Percentiles rank a stretch among this genome's conserved stretches.
These are phyloP conservation scores for Gloeopeniophorella convolvens DNA, from an alignment of 768 basidiomycete genomes.

Conservation along the genomic window DNA sequence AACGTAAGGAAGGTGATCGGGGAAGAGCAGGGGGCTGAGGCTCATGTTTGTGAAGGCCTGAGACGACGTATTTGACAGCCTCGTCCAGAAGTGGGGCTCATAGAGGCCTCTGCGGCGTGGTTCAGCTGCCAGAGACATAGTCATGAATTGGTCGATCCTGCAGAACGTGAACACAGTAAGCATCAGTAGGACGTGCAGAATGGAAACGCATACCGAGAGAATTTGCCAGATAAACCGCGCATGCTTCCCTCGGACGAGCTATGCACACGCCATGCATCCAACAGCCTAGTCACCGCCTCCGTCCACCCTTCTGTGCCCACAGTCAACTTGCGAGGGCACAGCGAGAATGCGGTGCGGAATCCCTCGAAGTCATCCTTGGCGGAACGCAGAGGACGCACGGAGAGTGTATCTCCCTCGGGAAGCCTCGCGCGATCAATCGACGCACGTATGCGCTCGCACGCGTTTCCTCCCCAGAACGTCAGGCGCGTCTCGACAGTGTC, in stretches of 20 bases:
- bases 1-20: slow-evolving; percentile 63
- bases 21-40: slow-evolving; percentile 64
- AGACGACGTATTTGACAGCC: slow-evolving; percentile 26
- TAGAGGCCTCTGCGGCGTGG: slow-evolving; percentile 68
- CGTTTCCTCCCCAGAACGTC: slow-evolving; percentile 53
- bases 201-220: slow-evolving; percentile 48
- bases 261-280: slow-evolving; percentile 51
- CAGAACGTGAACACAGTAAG: slow-evolving; percentile 2
- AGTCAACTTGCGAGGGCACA: slow-evolving; percentile 15
- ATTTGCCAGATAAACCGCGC: slow-evolving; percentile 45
- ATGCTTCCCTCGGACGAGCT: slow-evolving; percentile 33
- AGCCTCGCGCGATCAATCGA: slow-evolving; percentile 28
- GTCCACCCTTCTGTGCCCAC: slow-evolving; percentile 16
- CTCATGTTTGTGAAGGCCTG: slow-evolving; percentile 29
- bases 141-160: slow-evolving; percentile 74
- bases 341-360: slow-evolving; percentile 19
- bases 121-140: slow-evolving; percentile 68
- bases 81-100: slow-evolving; percentile 71
- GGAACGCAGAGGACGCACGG: slow-evolving; percentile 34
- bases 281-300: slow-evolving; percentile 41
- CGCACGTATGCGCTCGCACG: slow-evolving; percentile 23
- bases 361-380: slow-evolving; percentile 27
- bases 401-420: slow-evolving; percentile 34
- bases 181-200: background rate
- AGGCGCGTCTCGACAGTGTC: slow-evolving; percentile 43